Evolutionary conservation across 306 rosid species (phyloP), one percentile per base, ranked within the genome.

Genomic region (Lupinus albus): DNA sequence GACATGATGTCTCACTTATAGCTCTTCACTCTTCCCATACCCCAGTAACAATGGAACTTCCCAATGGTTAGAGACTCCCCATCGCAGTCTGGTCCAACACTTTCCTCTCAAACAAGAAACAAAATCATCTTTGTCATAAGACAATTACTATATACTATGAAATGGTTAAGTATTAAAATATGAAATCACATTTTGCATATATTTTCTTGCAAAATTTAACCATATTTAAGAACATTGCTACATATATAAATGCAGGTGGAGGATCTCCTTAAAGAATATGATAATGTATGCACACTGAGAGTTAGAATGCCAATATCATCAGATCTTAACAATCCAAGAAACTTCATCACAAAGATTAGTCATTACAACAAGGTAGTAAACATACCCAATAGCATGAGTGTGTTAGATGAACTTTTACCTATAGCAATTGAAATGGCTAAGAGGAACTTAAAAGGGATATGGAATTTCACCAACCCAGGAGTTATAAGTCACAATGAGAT

Each of bases 381-480:
- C 86, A 86, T 88, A 60, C 91, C 90, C 0, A 86, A 84, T 36
- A 89, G 92, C 76, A 86, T 86, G 96, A 89, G 90, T 11, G 87
- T 86, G 53, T 74, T 89, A 28, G 88, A 89, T 59, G 96, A 89
- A 73, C 85, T 89, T 11, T 71, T 89, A 8, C 96, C 92, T 6
- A 79, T 89, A 62, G 59, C 96, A 30, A 79, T 84, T n/a, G 87
- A 79, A 38, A 89, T 86, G 90, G 92, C 96, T 0, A 83, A 73
- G 78, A 89, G 86, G 71, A 73, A 73, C 64, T 67, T 83, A 58
- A 77, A 64, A 72, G 96, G 89, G 28, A 77, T 89, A 48, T 89
- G 96, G 96, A 89, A 89, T 82, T 84, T 89, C 80, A 89, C 92
- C 49, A 89, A 89, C 32, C 92, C 96, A 2, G 96, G 92, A 46